Evolutionary conservation across 495 filamentous ascomycete genomes (phyloP), one percentile per base, ranked within the genome.

Genomic region (Thermothielavioides terrestris): DNA sequence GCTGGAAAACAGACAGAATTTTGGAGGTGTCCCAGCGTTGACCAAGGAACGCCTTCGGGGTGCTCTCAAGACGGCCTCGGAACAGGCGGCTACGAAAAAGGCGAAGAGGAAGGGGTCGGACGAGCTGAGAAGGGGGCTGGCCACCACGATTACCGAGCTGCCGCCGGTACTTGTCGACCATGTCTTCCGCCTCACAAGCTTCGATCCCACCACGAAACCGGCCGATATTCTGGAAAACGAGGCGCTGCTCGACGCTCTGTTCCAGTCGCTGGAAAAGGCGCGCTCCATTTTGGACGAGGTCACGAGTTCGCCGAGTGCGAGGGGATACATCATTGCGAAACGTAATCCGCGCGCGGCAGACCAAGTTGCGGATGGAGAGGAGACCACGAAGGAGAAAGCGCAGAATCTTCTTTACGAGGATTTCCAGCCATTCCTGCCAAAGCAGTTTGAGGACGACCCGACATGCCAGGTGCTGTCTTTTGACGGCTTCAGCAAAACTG

Each of bases 241-340:
- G 6, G 58, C 55, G n/a, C 59, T 88, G 12, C 49, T 94, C 22
- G 75, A 81, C 25, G 67, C 75, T 31, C 72, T 96, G 1, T 68
- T 88, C 40, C 58, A 53, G 1, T 79, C 83, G 0, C 67, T 98
- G 34, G 61, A 80, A 46, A 79, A 86, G 60, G 89, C 89, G 0
- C 75, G 80, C 41, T 68, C 66, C 22, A 70, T 87, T 11, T 65
- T 89, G 12, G 64, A 79, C 22, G 71, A 76, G 10, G 75, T 88
- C n/a, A 81, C 74, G 3, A 75, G 71, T 42, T 69, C 72, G 2
- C 69, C 78, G 11, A 69, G 70, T 2, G 74, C 82, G 4, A 83
- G 75, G 46, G 92, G 92, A 0, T 97, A 90, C 63, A 96, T 98
- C 47, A 76, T 98, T 46, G 90, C 89, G 2, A 95, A 89, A 64